Conservation (phyloP, 2,329 filamentous ascomycete genomes). For the Ophiostoma triangulosporum region DNA sequence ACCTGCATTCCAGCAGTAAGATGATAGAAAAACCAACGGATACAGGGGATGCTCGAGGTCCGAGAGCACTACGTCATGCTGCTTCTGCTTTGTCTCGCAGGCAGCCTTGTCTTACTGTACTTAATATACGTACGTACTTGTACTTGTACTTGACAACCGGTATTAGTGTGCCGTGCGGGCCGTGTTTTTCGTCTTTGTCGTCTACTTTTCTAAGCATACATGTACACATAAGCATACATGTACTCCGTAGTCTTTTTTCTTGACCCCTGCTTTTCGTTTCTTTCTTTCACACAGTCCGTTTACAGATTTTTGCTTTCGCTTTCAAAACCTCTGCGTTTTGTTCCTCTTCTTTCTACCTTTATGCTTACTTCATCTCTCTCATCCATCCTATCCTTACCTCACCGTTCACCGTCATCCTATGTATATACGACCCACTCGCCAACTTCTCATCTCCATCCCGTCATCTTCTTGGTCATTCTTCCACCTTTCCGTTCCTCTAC, state of each 20-base stretch:
- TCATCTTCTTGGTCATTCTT: neutral
- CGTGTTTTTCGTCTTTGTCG: neutral
- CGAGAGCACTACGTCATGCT: neutral
- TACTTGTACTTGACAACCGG: neutral
- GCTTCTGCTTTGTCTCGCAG: neutral
- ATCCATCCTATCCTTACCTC: neutral
- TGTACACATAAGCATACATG: too few species aligned
- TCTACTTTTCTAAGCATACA: neutral
- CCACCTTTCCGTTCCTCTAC: neutral
- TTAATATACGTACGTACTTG: neutral
- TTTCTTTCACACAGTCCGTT: too few species aligned
- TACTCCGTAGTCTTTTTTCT: too few species aligned
- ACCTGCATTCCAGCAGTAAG: too few species aligned
- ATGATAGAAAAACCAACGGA: too few species aligned
- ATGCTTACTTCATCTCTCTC: neutral
- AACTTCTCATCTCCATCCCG: neutral
- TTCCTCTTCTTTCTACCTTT: neutral
- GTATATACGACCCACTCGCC: neutral
- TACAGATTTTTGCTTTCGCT: too few species aligned
- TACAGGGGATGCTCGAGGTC: too few species aligned
- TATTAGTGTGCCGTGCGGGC: constrained; percentile 8
- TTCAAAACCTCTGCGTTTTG: too few species aligned
- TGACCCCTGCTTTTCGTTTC: too few species aligned
- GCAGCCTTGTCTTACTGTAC: neutral
- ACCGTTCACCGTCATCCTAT: neutral